Base-by-base conservation (phyloP, 202 grass and related monocot species). In the Miscanthus sacchariflorus region DNA sequence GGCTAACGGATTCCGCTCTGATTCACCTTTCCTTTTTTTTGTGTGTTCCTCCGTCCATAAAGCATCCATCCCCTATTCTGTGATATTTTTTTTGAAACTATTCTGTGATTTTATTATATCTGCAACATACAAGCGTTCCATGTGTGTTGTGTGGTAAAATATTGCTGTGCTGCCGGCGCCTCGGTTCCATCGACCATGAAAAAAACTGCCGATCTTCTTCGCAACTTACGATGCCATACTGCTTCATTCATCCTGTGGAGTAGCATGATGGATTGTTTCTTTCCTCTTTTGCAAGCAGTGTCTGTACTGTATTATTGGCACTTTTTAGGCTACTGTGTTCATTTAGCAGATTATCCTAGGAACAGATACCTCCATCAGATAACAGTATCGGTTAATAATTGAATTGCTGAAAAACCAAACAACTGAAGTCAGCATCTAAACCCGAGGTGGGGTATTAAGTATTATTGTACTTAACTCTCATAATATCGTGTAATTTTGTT, bases 1-100 rank as follows among this genome's bases (percentile, higher is more conserved):
- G 87, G 93, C 52, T 78, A 85, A 82, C 66, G 6, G 70, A 78
- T 82, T 83, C 83, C 21, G 5, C 19, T 5, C 49, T 17, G 17
- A 35, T 40, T 85, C 28, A 0, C 5, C 5, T 42, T 15, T 25
- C 30, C 59, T 30, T 15, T 11, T n/a, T 5, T 2, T 4, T 17
- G 49, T 56, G 7, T 42, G 1, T 65, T 74, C 88, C 17, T 63
- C 73, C 33, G 48, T 68, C 68, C 87, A 50, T 50, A 50, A 18
- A 30, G 15, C 49, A 52, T 18, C 49, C 49, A 52, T 52, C 13
- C 14, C 21, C 2, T 69, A 50, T 13, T 44, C 48, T 30, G 28
- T 30, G 28, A 30, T 30, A n/a, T n/a, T n/a, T n/a, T n/a, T n/a
- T n/a, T n/a, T n/a, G n/a, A n/a, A n/a, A n/a, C 2, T 69, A 50